Base-by-base conservation (phyloP, 106 monocot genomes). In the Chionographis japonica region DNA sequence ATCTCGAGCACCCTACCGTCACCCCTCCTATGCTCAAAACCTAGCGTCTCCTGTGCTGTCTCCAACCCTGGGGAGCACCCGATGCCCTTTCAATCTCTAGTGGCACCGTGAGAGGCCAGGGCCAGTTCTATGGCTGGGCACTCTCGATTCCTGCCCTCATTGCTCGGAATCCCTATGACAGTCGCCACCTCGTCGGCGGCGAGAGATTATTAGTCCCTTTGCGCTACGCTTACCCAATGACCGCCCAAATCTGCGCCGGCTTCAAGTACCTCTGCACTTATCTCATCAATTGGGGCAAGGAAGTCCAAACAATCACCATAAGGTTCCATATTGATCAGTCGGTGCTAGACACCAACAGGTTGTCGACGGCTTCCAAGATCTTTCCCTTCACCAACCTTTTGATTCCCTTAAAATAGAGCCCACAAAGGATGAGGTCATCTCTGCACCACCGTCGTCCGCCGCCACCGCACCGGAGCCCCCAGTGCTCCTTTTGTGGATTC, bases 1-100 rank as follows among this genome's bases (percentile, higher is more conserved):
- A n/a, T n/a, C n/a, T n/a, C n/a, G n/a, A n/a, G n/a, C n/a, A n/a
- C n/a, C n/a, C n/a, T n/a, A n/a, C 94, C 64, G 18, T 17, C 67
- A 12, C 73, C 88, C 84, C 41, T 37, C 39, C 52, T 85, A 85
- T 76, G 74, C 57, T 59, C 15, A 80, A 87, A 19, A 87, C 76
- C 43, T 92, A 92, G 78, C 50, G 84, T 37, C 43, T 50, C 8
- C n/a, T n/a, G n/a, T n/a, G n/a, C n/a, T n/a, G 40, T 89, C 56
- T 79, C 92, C 78, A 92, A 87, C 78, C n/a, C n/a, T n/a, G n/a
- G n/a, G n/a, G n/a, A 55, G 77, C 63, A 97, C 97, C 20, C 78
- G 84, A 83, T 68, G 92, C 89, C 12, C 72, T 97, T 36, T 71
- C 86, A 58, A 79, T 92, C 35, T 97, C 69, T 92, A 97, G 67